phyloP scores from a whole-genome alignment of 2,329 filamentous ascomycete species.

The Colletotrichum gigasporum region DNA sequence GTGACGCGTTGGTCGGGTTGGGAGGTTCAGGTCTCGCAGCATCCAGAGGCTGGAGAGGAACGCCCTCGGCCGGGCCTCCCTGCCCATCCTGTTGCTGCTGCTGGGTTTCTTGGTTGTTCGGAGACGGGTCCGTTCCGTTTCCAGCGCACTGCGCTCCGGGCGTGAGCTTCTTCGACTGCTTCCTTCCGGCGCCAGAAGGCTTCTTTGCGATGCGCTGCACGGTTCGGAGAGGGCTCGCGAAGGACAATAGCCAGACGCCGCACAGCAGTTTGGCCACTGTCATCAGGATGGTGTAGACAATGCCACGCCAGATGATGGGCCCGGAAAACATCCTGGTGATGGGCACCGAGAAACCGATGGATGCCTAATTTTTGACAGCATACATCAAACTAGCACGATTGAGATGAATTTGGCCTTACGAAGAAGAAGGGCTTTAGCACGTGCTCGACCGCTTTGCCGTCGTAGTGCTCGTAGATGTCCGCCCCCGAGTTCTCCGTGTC shows the following conservation, averaged over 20 bases:
- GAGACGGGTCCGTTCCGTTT: background rate
- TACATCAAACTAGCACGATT: too few species aligned
- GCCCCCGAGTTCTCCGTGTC: constrained; percentile 1
- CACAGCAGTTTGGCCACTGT: constrained; percentile 66
- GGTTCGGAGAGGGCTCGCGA: constrained; percentile 36
- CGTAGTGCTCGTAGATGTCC: constrained; percentile 51
- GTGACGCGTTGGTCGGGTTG: constrained; percentile 22
- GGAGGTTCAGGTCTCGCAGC: constrained; percentile 32
- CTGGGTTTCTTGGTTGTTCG: background rate
- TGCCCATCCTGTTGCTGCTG: background rate
- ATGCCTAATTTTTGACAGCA: constrained; percentile 48
- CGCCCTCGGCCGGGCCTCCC: background rate
- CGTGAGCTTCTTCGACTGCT: constrained; percentile 1
- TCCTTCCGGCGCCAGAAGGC: background rate
- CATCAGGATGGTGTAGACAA: constrained; percentile 80
- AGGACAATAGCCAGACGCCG: constrained; percentile 65
- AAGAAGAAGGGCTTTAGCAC: constrained; percentile 80
- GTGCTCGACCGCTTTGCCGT: constrained; percentile 48
- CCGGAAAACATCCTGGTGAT: constrained; percentile 75
- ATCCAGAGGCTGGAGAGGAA: background rate
- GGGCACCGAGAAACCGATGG: constrained; percentile 82
- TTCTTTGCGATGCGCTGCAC: constrained; percentile 8
- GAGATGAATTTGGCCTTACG: too few species aligned
- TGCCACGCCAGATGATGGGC: constrained; percentile 73
- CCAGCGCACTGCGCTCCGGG: constrained; percentile 22